Evolutionary conservation across 768 basidiomycete genomes (phyloP).

Genomic region (Lactifluus echinatus): DNA sequence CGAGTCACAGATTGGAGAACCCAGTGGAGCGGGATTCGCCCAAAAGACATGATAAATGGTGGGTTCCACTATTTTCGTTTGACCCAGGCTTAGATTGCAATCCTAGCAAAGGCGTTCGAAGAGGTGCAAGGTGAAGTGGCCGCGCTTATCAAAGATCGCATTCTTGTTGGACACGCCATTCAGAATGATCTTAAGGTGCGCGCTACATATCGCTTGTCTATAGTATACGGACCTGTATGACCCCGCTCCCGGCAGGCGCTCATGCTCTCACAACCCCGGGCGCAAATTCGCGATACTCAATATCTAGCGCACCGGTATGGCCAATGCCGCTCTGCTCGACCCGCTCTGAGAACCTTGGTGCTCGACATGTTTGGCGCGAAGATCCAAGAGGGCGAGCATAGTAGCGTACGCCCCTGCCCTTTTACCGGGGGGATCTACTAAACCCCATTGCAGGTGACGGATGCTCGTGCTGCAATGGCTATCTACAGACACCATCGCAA

Average conservation of each 20-base stretch:
- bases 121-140: conserved; percentile 75
- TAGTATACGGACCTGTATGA: background rate
- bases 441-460: conserved; percentile 54
- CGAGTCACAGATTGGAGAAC: conserved; percentile 91
- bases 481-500: conserved; percentile 76
- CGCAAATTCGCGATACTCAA: conserved; percentile 64
- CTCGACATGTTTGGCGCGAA: conserved; percentile 67
- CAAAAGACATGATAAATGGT: conserved; percentile 65
- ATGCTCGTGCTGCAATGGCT: conserved; percentile 94
- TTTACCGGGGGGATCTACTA: background rate
- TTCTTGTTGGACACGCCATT: conserved; percentile 87
- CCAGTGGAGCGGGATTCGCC: conserved; percentile 76
- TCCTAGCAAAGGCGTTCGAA: conserved; percentile 63
- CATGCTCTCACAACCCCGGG: conserved; percentile 60
- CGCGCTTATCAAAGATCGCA: conserved; percentile 62
- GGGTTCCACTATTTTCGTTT: conserved; percentile 17
- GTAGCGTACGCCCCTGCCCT: conserved; percentile 49
- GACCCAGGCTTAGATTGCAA: background rate
- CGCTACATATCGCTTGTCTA: conserved; percentile 10
- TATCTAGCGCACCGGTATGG: conserved; percentile 49
- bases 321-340: conserved; percentile 50
- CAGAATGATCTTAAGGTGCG: conserved; percentile 81
- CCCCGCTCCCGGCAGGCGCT: conserved; percentile 39
- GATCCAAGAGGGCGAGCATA: conserved; percentile 88
- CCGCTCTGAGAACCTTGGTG: conserved; percentile 73